Conservation (phyloP, 352 stramenopile species). For the Elongisporangium undulatum region DNA sequence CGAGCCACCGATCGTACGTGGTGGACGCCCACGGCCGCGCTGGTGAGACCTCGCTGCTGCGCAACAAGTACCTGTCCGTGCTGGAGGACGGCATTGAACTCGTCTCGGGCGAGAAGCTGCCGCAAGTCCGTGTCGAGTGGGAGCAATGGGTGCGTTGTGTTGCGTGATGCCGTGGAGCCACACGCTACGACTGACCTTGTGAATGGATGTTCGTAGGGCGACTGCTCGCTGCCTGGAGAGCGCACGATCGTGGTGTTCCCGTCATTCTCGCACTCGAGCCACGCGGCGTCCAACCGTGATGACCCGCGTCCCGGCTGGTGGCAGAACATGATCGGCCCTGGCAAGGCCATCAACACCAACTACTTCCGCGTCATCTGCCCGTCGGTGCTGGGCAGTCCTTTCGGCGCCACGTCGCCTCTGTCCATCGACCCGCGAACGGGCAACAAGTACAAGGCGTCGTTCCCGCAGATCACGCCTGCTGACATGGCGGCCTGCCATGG, state of each 20-base stretch:
- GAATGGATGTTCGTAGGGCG: conserved; percentile 24
- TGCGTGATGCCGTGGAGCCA: too few relatives aligned
- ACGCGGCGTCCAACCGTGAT: conserved; percentile 77
- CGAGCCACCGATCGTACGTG: conserved; percentile 35
- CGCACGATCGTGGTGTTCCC: conserved; percentile 80
- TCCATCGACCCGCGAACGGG: conserved; percentile 55
- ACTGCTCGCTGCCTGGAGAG: conserved; percentile 57
- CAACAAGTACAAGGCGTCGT: conserved; percentile 59
- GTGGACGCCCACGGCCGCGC: conserved; percentile 17
- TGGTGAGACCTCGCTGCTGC: conserved; percentile 27
- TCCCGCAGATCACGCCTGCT: conserved; percentile 79
- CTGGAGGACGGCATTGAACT: conserved; percentile 59
- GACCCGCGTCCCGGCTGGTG: conserved; percentile 82
- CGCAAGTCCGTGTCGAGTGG: conserved; percentile 65
- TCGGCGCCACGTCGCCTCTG: conserved; percentile 75
- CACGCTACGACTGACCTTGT: not conserved
- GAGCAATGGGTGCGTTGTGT: conserved; percentile 66
- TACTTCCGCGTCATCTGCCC: conserved; percentile 87
- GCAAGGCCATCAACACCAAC: conserved; percentile 85
- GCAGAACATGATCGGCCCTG: conserved; percentile 85
- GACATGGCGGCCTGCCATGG: conserved; percentile 82
- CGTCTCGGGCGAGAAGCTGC: conserved; percentile 45
- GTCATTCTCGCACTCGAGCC: conserved; percentile 85
- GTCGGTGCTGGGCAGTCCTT: conserved; percentile 80
- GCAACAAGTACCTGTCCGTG: conserved; percentile 74